Conservation (phyloP, 495 filamentous ascomycete species). For the Bryoglossum gracile region DNA sequence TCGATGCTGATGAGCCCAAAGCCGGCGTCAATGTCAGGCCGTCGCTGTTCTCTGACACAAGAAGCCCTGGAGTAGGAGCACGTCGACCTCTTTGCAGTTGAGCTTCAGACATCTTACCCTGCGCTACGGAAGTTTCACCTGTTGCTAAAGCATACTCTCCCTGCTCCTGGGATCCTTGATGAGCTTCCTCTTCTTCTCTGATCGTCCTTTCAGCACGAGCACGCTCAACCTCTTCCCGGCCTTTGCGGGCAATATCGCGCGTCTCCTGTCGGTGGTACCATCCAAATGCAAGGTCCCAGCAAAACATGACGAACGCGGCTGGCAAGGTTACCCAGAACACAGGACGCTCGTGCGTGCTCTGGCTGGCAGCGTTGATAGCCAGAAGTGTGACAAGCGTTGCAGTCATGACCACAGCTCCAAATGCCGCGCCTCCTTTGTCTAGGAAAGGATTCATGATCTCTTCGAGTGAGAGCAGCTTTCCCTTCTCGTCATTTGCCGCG, state of each 20-base stretch:
- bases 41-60: too few species aligned
- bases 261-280: constrained; percentile 52
- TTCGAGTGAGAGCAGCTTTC: constrained; percentile 50
- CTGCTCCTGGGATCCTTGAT: too few species aligned
- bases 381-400: constrained; percentile 42
- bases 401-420: constrained; percentile 55
- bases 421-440: constrained; percentile 53
- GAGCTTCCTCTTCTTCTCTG: constrained; percentile 20
- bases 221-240: constrained; percentile 42
- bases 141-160: too few species aligned
- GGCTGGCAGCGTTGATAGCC: constrained; percentile 49
- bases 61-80: too few species aligned
- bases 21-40: too few species aligned
- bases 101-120: too few species aligned
- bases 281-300: constrained; percentile 51
- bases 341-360: constrained; percentile 34
- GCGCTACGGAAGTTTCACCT: too few species aligned
- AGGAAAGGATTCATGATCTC: constrained; percentile 67
- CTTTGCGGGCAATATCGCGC: constrained; percentile 48
- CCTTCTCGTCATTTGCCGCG: constrained; percentile 37
- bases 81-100: too few species aligned
- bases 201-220: constrained; percentile 32
- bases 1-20: too few species aligned
- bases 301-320: constrained; percentile 55
- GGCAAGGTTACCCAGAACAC: constrained; percentile 58